Base-by-base conservation (phyloP, 805 yeast species). In the Metschnikowia noctiluminum region DNA sequence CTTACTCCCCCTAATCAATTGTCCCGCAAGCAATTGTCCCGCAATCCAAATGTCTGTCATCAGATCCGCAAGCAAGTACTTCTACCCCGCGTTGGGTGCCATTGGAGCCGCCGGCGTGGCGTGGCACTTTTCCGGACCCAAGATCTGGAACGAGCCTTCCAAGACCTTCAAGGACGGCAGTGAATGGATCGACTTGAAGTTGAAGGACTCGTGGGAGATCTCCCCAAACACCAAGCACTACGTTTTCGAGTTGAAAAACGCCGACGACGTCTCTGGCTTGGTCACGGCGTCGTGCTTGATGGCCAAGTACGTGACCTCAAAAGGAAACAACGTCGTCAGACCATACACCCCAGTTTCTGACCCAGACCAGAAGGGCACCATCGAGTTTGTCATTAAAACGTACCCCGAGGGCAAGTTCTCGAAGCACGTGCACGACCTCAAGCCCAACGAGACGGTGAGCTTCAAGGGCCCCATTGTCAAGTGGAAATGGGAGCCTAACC, bases 401-500 rank as follows among this genome's bases (percentile, higher is more conserved):
- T 94, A 94, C 74, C 86, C 84, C 44, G 80, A 77, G 48, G 97
- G 98, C 62, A 86, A 87, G 72, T 83, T 90, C 81, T 80, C 92
- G 46, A 74, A 74, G 63, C 94, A 89, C 71, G 69, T 89, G 50
- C 80, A 78, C 66, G 69, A 70, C 51, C 80, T 92, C 65, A 83
- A 86, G 69, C 81, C 79, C 52, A 80, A 85, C 61, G 98, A 94
- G 62, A 81, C 90, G 44, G 78, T 94, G 48, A 72, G 96, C 9
- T 87, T 94, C 79, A 92, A 90, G 77, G 99, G 99, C 43, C 98
- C 98, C 56, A 79, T 90, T 57, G 76, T 78, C 62, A 94, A 94
- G 77, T 91, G 94, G 88, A 82, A 85, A 66, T 89, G 95, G 89
- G 79, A 79, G 61, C 86, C 92, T 59, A 92, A 94, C 78, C 81